Base-by-base conservation (phyloP, 2,329 filamentous ascomycete species). In the Alternaria longipes region DNA sequence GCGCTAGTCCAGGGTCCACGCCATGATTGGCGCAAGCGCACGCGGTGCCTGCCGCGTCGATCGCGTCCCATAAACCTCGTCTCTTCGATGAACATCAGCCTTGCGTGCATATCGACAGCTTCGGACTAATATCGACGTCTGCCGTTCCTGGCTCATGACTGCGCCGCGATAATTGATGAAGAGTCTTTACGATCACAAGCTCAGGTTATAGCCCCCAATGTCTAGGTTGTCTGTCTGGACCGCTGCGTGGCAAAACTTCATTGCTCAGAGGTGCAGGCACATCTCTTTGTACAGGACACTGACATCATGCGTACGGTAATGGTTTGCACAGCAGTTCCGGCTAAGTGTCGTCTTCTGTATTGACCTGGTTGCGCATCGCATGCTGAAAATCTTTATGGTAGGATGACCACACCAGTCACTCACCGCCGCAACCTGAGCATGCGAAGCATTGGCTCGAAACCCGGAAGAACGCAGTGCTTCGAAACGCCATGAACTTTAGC, bases 11-110 rank as follows among this genome's bases (percentile, higher is more conserved):
- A 56, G 49, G 49, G 18, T 49, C 40, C 40, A 36, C 30, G 12
- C 16, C 58, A 30, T 59, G 54, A 70, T 67, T 68, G 64, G 68
- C 24, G 20, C 20, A 59, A 34, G n/a, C 32, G 20, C 32, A 46
- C 36, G 50, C 44, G 47, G 60, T 54, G 52, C 60, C 20, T 60
- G 28, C 54, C 56, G 55, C 50, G 30, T 50, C 28, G 51, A 53
- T 54, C 26, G 42, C 44, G 38, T 53, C 44, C 28, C 47, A 16
- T 44, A 56, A 50, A 69, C 66, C 54, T 70, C 59, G 66, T 56
- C 54, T 57, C 51, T 51, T 56, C 38, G 38, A 11, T 41, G 20
- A 41, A 38, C 47, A 24, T 56, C 54, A 47, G 41, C 30, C 24
- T 47, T 36, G 54, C 47, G 26, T 60, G 50, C 41, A 47, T 47